Percentiles rank a stretch among this genome's conserved stretches.
Conservation (phyloP, 306 rosid species). For the Senna tora region DNA sequence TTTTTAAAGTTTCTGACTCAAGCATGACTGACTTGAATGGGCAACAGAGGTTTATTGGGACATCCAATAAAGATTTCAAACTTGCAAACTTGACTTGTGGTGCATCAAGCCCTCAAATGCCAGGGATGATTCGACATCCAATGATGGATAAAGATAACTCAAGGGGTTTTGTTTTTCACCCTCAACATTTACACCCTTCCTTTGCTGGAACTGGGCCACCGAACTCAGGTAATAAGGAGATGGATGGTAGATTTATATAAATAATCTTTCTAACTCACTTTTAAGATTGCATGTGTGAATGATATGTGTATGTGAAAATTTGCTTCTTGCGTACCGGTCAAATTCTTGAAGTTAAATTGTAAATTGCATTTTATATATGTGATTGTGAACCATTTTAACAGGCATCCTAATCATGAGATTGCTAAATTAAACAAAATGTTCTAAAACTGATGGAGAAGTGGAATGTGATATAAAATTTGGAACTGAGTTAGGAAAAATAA, state of each 20-base stretch:
- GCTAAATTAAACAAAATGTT: neutral
- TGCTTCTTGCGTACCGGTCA: neutral
- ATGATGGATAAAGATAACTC: slow-evolving; percentile 74
- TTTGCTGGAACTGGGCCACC: slow-evolving; percentile 60
- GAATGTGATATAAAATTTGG: slow-evolving; percentile 5
- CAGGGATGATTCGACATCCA: slow-evolving; percentile 73
- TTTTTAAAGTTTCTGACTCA: slow-evolving; percentile 49
- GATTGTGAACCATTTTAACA: neutral
- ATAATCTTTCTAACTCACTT: neutral
- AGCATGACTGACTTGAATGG: slow-evolving; percentile 56
- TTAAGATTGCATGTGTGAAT: neutral
- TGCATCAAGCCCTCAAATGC: slow-evolving; percentile 55
- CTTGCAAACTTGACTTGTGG: slow-evolving; percentile 56
- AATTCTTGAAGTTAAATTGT: neutral
- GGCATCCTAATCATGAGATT: neutral
- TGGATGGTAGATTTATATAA: slow-evolving; percentile 30
- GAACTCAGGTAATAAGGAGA: slow-evolving; percentile 61
- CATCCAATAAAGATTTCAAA: slow-evolving; percentile 67
- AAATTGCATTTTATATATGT: neutral
- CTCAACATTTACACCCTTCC: slow-evolving; percentile 72
- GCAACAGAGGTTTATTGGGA: slow-evolving; percentile 60
- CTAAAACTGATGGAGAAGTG: slow-evolving; percentile 17
- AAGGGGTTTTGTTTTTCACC: slow-evolving; percentile 68
- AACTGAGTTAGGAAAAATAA: neutral
- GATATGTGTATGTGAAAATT: neutral